Base-by-base conservation (phyloP, 2,329 filamentous ascomycete genomes). In the Pseudogymnoascus sp. region DNA sequence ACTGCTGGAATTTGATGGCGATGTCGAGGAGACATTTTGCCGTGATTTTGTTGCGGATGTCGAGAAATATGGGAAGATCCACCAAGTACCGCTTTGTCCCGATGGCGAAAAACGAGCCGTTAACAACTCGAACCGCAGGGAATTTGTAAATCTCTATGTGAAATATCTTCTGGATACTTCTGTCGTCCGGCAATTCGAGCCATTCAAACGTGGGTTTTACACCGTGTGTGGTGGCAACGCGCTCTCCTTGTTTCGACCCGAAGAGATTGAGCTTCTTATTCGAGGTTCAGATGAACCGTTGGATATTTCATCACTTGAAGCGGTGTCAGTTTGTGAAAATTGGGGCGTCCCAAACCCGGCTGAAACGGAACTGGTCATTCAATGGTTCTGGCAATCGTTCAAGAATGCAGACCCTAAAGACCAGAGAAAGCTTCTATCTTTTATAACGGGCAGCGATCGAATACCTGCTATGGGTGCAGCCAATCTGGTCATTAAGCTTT, bases 151-250 rank as follows among this genome's bases (percentile, higher is more conserved):
- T 68, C 79, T 91, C 1, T 96, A 96, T 71, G 84, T 96, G 8
- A 85, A 87, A 40, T 89, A 93, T 72, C 74, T 93, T 8, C 84
- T 97, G 9, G 91, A 96, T 69, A 86, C 82, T 5, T 83, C 90
- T 0, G 89, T 96, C 1, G 79, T 84, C 40, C 83, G 90, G 41
- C 92, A 96, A 71, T 97, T 96, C 67, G 91, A 96, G 72, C 92
- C 93, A 0, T 97, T 97, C 80, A 95, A 95, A 72, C 85, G 92
- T 62, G 93, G 93, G 0, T 97, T 97, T 75, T 97, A 91, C 73
- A 96, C 90, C 0, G 91, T 96, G 28, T 96, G 91, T 71, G 90
- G 89, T 37, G 91, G 92, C 37, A 96, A 95, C 71, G 92, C 93
- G 0, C 80, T 96, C 37, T 91, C 88, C 0, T 82, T 97, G 1